Evolutionary conservation across 331 rosid genomes (phyloP).

Genomic region (Phaseolus coccineus): DNA sequence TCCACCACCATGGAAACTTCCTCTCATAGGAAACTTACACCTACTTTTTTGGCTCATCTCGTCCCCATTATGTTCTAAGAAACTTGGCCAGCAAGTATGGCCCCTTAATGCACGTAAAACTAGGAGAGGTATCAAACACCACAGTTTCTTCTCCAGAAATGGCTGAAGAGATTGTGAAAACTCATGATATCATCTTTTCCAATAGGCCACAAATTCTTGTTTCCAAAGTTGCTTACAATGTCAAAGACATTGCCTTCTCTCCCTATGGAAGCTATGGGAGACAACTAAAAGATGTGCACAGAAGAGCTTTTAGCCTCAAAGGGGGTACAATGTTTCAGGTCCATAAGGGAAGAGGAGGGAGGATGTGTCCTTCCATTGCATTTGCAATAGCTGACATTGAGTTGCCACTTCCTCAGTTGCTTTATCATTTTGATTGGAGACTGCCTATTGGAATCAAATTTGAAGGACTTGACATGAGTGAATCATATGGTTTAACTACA

Average conservation of each 20-base stretch:
- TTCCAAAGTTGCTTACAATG: constrained; percentile 20
- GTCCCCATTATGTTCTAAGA: constrained; percentile 13
- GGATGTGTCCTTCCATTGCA: not conserved
- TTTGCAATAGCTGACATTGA: not conserved
- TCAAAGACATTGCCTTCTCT: constrained; percentile 7
- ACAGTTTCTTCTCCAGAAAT: constrained; percentile 39
- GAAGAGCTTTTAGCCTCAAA: constrained; percentile 33
- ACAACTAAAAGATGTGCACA: constrained; percentile 37
- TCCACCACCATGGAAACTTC: constrained; percentile 44
- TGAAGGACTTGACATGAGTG: constrained; percentile 52
- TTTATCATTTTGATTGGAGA: constrained; percentile 56
- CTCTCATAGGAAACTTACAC: constrained; percentile 60
- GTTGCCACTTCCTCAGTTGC: constrained; percentile 28
- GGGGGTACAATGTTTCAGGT: constrained; percentile 47
- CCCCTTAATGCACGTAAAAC: constrained; percentile 46
- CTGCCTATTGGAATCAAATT: constrained; percentile 39
- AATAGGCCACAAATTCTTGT: constrained; percentile 47
- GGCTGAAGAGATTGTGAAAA: constrained; percentile 47
- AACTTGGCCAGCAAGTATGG: constrained; percentile 35
- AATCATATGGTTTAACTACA: not conserved
- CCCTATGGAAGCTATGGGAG: constrained; percentile 40
- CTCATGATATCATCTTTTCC: constrained; percentile 47
- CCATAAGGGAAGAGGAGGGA: constrained; percentile 51
- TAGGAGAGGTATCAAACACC: constrained; percentile 47
- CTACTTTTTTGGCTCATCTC: constrained; percentile 27